A percentile compares a stretch with the other conserved stretches of the same genome.
Conservation (phyloP, 352 stramenopile species). For the Phytophthora rubi region DNA sequence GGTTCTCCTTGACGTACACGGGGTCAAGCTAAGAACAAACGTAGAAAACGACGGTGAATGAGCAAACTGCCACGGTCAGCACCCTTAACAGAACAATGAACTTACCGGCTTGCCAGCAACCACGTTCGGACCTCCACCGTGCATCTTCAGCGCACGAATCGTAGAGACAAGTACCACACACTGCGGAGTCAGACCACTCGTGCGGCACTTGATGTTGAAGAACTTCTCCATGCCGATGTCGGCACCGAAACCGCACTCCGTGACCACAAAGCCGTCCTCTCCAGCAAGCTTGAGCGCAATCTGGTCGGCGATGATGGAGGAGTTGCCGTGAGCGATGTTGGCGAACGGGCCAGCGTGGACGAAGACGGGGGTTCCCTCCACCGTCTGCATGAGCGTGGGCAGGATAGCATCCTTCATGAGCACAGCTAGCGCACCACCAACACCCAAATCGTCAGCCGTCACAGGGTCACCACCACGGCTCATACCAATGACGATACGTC, state of each 20-base stretch:
- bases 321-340: slow-evolving; percentile 98
- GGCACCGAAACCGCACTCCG: slow-evolving; percentile 98
- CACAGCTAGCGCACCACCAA: slow-evolving; percentile 95
- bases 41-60: slow-evolving; percentile 6
- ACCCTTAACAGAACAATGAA: not conserved
- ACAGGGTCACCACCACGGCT: slow-evolving; percentile 85
- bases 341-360: slow-evolving; percentile 99
- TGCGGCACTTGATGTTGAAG: slow-evolving; percentile 99
- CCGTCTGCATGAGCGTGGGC: slow-evolving; percentile 98
- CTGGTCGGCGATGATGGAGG: slow-evolving; percentile 97
- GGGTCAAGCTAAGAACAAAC: slow-evolving; percentile 53
- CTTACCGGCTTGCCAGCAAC: slow-evolving; percentile 92
- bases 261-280: slow-evolving; percentile 97
- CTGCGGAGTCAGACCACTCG: slow-evolving; percentile 94
- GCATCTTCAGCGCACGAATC: slow-evolving; percentile 98
- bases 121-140: slow-evolving; percentile 97
- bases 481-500: slow-evolving; percentile 95
- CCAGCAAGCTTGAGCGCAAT: slow-evolving; percentile 94
- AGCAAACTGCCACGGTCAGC: slow-evolving; percentile 5
- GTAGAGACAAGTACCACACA: slow-evolving; percentile 98
- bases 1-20: slow-evolving; percentile 96
- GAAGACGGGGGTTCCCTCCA: slow-evolving; percentile 96
- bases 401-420: slow-evolving; percentile 98
- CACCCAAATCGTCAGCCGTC: slow-evolving; percentile 97
- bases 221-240: slow-evolving; percentile 99